These are phyloP conservation scores for Porogramme epimiltina DNA, from an alignment of 1,284 basidiomycete species.

Conservation along the genomic window DNA sequence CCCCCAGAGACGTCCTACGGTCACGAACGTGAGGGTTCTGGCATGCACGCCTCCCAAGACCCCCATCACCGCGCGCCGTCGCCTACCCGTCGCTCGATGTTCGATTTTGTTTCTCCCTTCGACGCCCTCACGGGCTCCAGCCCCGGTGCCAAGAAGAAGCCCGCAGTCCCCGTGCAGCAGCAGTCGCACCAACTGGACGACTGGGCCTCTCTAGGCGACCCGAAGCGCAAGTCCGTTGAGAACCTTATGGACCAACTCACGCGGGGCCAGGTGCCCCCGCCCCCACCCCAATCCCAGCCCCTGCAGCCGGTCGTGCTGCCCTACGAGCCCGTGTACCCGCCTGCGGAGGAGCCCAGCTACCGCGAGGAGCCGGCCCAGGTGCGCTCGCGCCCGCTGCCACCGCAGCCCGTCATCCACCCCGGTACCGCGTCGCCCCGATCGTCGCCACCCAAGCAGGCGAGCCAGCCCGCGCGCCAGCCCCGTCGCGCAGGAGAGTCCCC, in stretches of 20 bases:
- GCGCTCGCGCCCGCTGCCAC: conserved; percentile 51
- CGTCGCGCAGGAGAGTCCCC: conserved; percentile 36
- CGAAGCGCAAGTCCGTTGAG: conserved; percentile 78
- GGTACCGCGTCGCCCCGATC: conserved; percentile 61
- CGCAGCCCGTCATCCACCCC: conserved; percentile 47
- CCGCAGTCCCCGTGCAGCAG: conserved; percentile 44
- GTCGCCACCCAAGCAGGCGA: conserved; percentile 59
- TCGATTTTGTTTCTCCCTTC: conserved; percentile 81
- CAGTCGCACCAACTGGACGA: conserved; percentile 57
- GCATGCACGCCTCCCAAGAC: conserved; percentile 19
- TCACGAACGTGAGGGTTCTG: conserved; percentile 36
- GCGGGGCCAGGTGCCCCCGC: conserved; percentile 47
- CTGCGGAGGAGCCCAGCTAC: conserved; percentile 42
- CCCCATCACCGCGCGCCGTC: conserved; percentile 55
- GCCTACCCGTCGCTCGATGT: conserved; percentile 75
- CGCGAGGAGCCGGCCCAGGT: conserved; percentile 42
- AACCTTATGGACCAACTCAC: conserved; percentile 74
- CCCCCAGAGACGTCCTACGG: conserved; percentile 45
- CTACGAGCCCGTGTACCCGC: conserved; percentile 43
- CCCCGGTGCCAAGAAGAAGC: conserved; percentile 60
- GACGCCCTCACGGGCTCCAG: conserved; percentile 61
- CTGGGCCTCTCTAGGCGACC: conserved; percentile 50
- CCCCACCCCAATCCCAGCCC: conserved; percentile 23
- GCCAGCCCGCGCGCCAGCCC: conserved; percentile 27
- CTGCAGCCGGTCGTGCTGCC: conserved; percentile 36